Percentiles rank a stretch among this genome's conserved stretches.
Conservation (phyloP, 2,329 filamentous ascomycete genomes). For the Cladosporium sp. region DNA sequence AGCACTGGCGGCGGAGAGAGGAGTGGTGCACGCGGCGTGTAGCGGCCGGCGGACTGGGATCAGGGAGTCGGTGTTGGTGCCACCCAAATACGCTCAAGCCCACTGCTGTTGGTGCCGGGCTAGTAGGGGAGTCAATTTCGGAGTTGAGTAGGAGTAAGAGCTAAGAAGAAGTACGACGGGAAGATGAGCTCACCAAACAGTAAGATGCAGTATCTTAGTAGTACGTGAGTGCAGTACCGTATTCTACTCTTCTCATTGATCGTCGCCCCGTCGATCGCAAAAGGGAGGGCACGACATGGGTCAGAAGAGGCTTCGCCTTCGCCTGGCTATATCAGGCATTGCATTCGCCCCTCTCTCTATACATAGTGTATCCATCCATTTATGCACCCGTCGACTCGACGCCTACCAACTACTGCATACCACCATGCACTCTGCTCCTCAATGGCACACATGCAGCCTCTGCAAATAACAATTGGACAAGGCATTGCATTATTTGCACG, state of each 20-base stretch:
- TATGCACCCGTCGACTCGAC: background rate
- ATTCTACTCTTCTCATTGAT: background rate
- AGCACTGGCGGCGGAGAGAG: background rate
- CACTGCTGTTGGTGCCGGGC: background rate
- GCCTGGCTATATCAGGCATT: background rate
- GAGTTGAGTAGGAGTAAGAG: background rate
- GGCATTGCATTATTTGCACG: background rate
- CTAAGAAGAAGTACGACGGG: background rate
- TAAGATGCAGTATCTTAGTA: background rate
- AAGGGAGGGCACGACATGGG: background rate
- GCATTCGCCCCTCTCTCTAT: background rate
- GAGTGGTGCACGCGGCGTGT: background rate
- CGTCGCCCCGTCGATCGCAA: background rate
- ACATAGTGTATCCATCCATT: background rate
- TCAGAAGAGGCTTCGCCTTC: background rate
- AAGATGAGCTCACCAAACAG: background rate
- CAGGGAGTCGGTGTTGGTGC: background rate
- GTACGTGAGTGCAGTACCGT: no score
- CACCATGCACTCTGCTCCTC: background rate
- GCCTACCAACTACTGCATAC: background rate
- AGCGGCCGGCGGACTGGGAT: background rate
- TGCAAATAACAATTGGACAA: slow-evolving; percentile 4
- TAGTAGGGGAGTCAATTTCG: background rate
- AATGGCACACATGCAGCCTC: background rate
- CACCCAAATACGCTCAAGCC: background rate